These are phyloP conservation scores for Prasinococcaceae sp. DNA, from an alignment of 139 green algal genomes.

Conservation along the genomic window DNA sequence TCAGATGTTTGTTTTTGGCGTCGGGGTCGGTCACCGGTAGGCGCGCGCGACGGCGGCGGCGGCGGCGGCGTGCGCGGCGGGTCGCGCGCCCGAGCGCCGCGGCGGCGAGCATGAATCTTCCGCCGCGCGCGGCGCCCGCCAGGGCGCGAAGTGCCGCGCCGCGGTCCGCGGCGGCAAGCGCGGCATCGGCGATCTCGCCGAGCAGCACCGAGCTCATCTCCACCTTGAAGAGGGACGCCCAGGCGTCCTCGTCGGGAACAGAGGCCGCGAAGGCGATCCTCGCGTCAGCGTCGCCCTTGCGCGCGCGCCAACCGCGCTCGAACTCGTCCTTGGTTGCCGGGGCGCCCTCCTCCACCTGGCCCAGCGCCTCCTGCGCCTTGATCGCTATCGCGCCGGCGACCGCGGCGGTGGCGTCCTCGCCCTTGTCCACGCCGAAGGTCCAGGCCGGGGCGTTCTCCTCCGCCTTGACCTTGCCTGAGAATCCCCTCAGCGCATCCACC, in stretches of 20 bases:
- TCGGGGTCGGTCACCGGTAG: too few relatives aligned
- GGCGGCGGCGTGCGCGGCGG: too few relatives aligned
- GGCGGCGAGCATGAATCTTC: too few relatives aligned
- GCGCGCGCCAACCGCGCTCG: conserved; percentile 3
- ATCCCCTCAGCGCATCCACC: too few relatives aligned
- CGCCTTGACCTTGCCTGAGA: too few relatives aligned
- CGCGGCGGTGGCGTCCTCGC: background rate
- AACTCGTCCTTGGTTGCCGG: conserved; percentile 3
- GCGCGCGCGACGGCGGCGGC: too few relatives aligned
- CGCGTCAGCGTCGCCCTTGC: background rate
- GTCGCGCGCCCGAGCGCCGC: too few relatives aligned
- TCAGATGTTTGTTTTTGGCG: too few relatives aligned
- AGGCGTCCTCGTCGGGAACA: background rate
- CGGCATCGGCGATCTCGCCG: background rate
- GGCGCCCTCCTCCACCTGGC: background rate
- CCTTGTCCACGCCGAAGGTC: background rate
- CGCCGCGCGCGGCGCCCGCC: too few relatives aligned
- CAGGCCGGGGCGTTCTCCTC: background rate
- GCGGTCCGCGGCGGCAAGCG: background rate
- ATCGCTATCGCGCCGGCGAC: conserved; percentile 1
- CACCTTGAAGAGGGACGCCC: background rate
- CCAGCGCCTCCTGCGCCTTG: background rate
- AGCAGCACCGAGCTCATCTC: background rate
- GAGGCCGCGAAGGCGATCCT: background rate
- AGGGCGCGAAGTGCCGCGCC: too few relatives aligned